A percentile compares a stretch with the other conserved stretches of the same genome.
Conservation (phyloP, 2,329 filamentous ascomycete species). For the Atkinsonella hypoxylon region DNA sequence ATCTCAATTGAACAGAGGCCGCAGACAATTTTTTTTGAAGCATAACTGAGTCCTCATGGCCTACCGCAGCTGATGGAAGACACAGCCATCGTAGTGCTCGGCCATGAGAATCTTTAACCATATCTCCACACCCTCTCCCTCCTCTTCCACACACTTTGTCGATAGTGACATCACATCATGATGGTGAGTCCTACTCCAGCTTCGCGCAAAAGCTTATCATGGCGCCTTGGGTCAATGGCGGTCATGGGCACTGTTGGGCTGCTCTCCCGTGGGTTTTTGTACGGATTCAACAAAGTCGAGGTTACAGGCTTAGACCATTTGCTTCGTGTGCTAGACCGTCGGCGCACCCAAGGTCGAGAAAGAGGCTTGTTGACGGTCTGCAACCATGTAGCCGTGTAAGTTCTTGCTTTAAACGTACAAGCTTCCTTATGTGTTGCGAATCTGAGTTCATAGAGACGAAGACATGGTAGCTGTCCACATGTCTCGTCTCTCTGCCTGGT, state of each 20-base stretch:
- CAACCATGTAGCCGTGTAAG: conserved; percentile 30
- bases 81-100: background rate
- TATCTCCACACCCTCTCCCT: background rate
- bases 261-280: conserved; percentile 63
- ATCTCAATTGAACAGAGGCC: background rate
- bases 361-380: conserved; percentile 68
- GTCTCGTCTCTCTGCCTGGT: background rate
- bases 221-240: conserved; percentile 61
- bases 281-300: conserved; percentile 62
- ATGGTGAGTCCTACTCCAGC: conserved; percentile 15
- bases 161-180: background rate
- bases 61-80: background rate
- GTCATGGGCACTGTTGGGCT: conserved; percentile 63
- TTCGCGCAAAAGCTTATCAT: conserved; percentile 46
- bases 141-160: background rate
- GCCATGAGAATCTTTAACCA: background rate
- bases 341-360: conserved; percentile 51
- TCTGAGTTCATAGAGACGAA: too few species aligned
- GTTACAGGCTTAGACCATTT: conserved; percentile 67
- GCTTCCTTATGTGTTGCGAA: too few species aligned
- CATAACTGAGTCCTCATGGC: background rate
- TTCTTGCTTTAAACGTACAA: background rate
- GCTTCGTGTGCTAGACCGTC: conserved; percentile 60
- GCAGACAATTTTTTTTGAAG: background rate
- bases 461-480: too few species aligned